Evolutionary conservation across 345 rosid species (phyloP).

Genomic region (Syzygium aqueum): DNA sequence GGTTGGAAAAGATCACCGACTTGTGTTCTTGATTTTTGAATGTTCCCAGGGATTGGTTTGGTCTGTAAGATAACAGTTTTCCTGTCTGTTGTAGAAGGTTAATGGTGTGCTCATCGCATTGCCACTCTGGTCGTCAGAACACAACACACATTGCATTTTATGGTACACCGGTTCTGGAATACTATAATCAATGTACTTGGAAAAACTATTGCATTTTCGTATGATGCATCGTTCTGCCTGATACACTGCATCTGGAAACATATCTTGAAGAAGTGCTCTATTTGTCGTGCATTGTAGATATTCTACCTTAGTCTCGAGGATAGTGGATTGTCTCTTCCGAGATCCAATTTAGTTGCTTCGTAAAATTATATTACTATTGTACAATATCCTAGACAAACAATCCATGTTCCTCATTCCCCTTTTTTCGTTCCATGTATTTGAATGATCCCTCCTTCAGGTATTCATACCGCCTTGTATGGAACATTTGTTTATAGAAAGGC

Average conservation of each 20-base stretch:
- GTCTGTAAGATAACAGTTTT: not conserved
- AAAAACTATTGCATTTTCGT: not conserved
- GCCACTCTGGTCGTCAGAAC: not conserved
- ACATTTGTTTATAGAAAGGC: not conserved
- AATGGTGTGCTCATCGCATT: not conserved
- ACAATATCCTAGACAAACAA: not conserved
- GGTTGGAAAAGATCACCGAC: not conserved
- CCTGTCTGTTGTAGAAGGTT: not conserved
- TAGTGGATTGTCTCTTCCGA: not conserved
- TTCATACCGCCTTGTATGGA: not conserved
- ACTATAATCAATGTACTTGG: not conserved
- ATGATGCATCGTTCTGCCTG: not conserved
- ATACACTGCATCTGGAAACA: not conserved
- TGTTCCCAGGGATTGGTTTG: not conserved
- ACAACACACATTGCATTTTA: not conserved
- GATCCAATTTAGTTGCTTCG: not conserved
- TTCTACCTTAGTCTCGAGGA: not conserved
- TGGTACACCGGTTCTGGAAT: not conserved
- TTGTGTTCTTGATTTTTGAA: not conserved
- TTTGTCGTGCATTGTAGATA: not conserved
- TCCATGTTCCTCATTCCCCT: not conserved
- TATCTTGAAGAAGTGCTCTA: not conserved
- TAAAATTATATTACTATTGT: not conserved
- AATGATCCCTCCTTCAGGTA: not conserved
- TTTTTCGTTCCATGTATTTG: not conserved